Base-by-base conservation (phyloP, 129 eudicot genomes). In the Tanacetum coccineum region DNA sequence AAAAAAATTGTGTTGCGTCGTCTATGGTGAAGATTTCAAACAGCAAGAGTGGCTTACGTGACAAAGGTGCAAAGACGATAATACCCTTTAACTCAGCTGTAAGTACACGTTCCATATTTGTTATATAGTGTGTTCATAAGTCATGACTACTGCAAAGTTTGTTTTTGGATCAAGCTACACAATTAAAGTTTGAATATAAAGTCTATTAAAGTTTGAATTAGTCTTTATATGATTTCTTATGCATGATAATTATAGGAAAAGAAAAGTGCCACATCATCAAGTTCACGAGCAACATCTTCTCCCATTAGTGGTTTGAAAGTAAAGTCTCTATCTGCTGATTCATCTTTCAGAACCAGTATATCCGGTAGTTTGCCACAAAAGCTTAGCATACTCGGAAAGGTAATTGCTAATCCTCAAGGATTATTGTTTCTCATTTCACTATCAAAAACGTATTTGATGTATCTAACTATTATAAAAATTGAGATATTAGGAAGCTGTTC, bases 401-500 rank as follows among this genome's bases (percentile, higher is more conserved):
- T 75, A 59, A 57, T 42, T 59, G 59, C 42, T 58, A 65, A 30
- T 51, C 64, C 56, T 18, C 21, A 14, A 13, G 42, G 30, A 9
- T 65, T 57, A 28, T 36, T 49, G 2, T 9, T 52, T 72, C 53
- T 10, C 62, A 10, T 42, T 48, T 17, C 2, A 54, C 47, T 15
- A 10, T 19, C 6, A 28, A 13, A 50, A 66, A 58, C 2, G 4
- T 68, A 67, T 3, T 20, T 51, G 9, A n/a, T 21, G 25, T 21
- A n/a, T 47, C 17, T 36, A 39, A 55, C 11, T 19, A 8, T 13
- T 25, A 12, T 9, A 46, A 50, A 36, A 67, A 36, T 45, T 76
- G 79, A 55, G 77, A 0, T 54, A 20, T 53, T 49, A 92, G 98
- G 98, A 92, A 88, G 98, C 96, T 65, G 71, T 88, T 55, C 95